Base-by-base conservation (phyloP, 805 yeast species). In the Saccharomycopsis malanga region DNA sequence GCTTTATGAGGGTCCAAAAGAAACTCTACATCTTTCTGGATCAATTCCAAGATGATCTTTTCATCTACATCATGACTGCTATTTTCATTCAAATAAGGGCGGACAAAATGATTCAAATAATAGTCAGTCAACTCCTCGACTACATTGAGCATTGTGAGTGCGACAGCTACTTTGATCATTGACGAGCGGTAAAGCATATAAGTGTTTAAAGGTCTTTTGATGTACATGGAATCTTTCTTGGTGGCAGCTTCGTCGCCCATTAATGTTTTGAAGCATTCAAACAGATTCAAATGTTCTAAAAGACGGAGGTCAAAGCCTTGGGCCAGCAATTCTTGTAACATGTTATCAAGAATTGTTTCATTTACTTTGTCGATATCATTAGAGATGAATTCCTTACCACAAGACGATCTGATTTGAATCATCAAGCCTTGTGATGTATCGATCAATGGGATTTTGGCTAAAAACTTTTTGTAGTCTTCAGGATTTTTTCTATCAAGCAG, bases 131-230 rank as follows among this genome's bases (percentile, higher is more conserved):
- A 44, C 5, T 22, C 42, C 18, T 27, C 34, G 34, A 32, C 23
- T 52, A 32, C 57, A 49, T 14, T 61, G 59, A 51, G 45, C 14
- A 51, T 42, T 1, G 34, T 27, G 38, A 61, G 57, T 4, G 61
- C 57, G 48, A 65, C 59, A 15, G 71, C 69, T 9, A 65, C 65
- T 51, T 68, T 70, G 15, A 71, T 66, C 64, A 70, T 68, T 4
- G 68, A 55, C 18, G 68, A 60, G 43, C 76, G 61, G 54, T 72
- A 72, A 7, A 72, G 60, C 76, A 72, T 71, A 53, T 69, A 72
- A 23, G 72, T 66, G 57, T 72, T 72, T 47, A 71, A 60, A 0
- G 76, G 76, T 36, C 77, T 63, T 52, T 71, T 72, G 40, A 72
- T 62, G 46, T 68, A 53, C 15, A 30, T 37, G 18, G 18, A 21